These are phyloP conservation scores for Pezicula radicicola DNA, from an alignment of 2,329 filamentous ascomycete species.

Conservation along the genomic window DNA sequence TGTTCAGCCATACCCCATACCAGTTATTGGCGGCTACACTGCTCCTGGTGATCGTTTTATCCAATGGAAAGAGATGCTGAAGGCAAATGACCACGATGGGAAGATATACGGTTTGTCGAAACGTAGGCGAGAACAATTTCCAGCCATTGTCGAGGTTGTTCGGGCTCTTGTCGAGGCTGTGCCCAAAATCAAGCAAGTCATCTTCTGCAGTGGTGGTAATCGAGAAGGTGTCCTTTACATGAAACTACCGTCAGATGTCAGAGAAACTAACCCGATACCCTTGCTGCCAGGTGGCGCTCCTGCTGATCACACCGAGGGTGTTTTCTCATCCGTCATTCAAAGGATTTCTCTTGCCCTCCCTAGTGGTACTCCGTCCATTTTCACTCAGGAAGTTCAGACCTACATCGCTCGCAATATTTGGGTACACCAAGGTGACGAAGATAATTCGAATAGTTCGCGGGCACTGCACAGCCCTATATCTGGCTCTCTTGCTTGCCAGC, in stretches of 20 bases:
- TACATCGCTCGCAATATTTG: slow-evolving; percentile 51
- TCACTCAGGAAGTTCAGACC: slow-evolving; percentile 35
- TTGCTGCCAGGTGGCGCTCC: slow-evolving; percentile 27
- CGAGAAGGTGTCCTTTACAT: slow-evolving; percentile 80
- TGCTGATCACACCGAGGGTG: slow-evolving; percentile 27
- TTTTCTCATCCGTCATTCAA: slow-evolving; percentile 30
- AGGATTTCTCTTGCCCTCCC: slow-evolving; percentile 15
- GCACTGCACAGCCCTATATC: slow-evolving; percentile 72
- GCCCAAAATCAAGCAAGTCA: slow-evolving; percentile 68
- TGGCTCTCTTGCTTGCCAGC: slow-evolving; percentile 59
- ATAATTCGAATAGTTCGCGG: slow-evolving; percentile 57
- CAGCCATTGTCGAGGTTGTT: slow-evolving; percentile 79
- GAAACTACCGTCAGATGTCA: slow-evolving; percentile 55
- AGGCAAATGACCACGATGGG: slow-evolving; percentile 45
- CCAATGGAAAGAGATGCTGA: slow-evolving; percentile 48
- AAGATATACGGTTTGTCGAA: slow-evolving; percentile 78
- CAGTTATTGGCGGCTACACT: slow-evolving; percentile 76
- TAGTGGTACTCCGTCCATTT: slow-evolving; percentile 32
- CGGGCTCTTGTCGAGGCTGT: slow-evolving; percentile 68
- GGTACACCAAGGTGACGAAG: slow-evolving; percentile 45
- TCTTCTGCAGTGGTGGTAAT: slow-evolving; percentile 86
- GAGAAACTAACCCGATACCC: slow-evolving; percentile 62
- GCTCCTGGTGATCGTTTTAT: slow-evolving; percentile 60
- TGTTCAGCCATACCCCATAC: slow-evolving; percentile 77
- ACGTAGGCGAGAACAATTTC: slow-evolving; percentile 75